Percentiles rank a stretch among this genome's conserved stretches.
phyloP scores from a whole-genome alignment of 2,329 filamentous ascomycete genomes.

The Cladophialophora carrionii region DNA sequence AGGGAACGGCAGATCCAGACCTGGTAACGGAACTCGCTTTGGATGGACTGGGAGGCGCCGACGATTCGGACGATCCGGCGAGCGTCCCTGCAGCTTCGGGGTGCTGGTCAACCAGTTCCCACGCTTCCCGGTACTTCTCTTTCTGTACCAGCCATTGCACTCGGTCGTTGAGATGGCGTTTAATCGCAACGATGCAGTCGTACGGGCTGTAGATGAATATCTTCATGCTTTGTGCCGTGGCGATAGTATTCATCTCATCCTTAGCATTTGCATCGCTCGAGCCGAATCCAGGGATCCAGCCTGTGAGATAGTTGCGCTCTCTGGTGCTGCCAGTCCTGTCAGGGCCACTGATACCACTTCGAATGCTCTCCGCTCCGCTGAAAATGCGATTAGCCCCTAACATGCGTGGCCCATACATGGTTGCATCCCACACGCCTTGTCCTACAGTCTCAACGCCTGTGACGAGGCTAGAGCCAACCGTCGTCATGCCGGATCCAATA shows the following conservation, averaged over 20 bases:
- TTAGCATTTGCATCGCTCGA: conserved; percentile 46
- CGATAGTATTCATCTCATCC: conserved; percentile 54
- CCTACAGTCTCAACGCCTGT: conserved; percentile 57
- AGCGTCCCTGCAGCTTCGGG: conserved; percentile 66
- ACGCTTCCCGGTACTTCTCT: conserved; percentile 79
- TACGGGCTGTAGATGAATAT: conserved; percentile 97
- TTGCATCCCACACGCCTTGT: conserved; percentile 85
- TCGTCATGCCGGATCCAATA: conserved; percentile 57
- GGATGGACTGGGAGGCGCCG: conserved; percentile 49
- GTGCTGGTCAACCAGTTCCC: conserved; percentile 85
- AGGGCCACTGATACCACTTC: conserved; percentile 56
- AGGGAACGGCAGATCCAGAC: conserved; percentile 39
- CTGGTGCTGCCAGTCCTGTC: conserved; percentile 50
- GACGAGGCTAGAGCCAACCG: conserved; percentile 36
- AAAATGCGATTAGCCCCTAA: conserved; percentile 54
- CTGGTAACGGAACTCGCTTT: conserved; percentile 37
- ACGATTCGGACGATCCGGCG: conserved; percentile 43
- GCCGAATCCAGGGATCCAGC: conserved; percentile 52
- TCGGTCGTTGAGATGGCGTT: conserved; percentile 83
- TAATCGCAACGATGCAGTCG: conserved; percentile 90
- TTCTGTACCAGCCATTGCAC: conserved; percentile 82
- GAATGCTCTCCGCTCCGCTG: conserved; percentile 79
- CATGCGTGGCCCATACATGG: conserved; percentile 81
- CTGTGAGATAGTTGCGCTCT: conserved; percentile 59
- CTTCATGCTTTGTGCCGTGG: conserved; percentile 65